phyloP scores from a whole-genome alignment of 2,329 filamentous ascomycete species.

The Fusarium sp. region DNA sequence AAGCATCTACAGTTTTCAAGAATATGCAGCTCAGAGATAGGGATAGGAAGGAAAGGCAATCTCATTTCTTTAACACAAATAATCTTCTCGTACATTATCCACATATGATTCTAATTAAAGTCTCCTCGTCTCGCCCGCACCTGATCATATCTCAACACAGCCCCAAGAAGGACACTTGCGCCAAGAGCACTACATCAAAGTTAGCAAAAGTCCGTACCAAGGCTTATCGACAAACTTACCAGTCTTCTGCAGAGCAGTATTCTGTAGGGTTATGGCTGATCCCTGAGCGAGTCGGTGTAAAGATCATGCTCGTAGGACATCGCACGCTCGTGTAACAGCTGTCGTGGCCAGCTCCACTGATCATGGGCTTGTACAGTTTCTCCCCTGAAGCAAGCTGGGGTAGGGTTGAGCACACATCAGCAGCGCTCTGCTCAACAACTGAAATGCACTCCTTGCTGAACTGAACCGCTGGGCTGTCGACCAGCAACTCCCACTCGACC shows the following conservation, averaged over 20 bases:
- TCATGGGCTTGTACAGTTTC: conserved; percentile 39
- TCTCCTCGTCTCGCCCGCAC: background rate
- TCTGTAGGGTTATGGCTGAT: conserved; percentile 40
- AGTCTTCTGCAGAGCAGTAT: conserved; percentile 44
- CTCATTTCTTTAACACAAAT: background rate
- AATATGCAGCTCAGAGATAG: background rate
- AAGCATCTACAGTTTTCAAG: background rate
- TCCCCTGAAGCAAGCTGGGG: conserved; percentile 38
- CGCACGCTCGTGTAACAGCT: conserved; percentile 43
- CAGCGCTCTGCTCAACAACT: conserved; percentile 68
- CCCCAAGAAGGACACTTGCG: background rate
- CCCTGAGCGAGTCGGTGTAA: conserved; percentile 44
- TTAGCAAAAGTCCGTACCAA: background rate
- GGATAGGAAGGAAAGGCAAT: background rate
- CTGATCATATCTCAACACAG: background rate
- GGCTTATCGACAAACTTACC: background rate
- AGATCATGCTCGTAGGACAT: conserved; percentile 48
- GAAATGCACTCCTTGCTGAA: conserved; percentile 73
- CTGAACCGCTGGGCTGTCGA: conserved; percentile 65
- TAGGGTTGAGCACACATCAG: conserved; percentile 58
- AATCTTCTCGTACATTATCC: background rate
- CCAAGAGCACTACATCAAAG: background rate
- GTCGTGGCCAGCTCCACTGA: conserved; percentile 48
- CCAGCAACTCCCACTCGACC: conserved; percentile 69
- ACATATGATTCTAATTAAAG: background rate